Conservation (phyloP, 768 basidiomycete species). For the Amyloporia xantha region DNA sequence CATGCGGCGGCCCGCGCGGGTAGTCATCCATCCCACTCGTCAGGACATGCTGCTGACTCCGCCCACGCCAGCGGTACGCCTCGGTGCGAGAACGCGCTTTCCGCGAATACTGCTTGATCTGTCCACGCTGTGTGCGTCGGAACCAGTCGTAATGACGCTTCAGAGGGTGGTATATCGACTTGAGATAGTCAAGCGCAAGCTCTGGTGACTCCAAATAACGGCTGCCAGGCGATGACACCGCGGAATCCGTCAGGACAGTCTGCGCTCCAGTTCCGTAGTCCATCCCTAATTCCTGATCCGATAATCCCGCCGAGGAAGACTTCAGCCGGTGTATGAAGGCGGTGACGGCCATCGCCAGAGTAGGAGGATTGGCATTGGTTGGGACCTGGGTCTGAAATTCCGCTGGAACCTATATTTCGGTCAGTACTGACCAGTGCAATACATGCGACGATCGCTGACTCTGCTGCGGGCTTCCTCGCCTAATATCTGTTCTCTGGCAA, state of each 20-base stretch:
- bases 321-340: conserved; percentile 78
- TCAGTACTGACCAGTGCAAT: not conserved
- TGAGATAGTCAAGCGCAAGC: conserved; percentile 61
- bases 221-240: conserved; percentile 20
- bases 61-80: conserved; percentile 91
- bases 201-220: conserved; percentile 51
- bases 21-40: conserved; percentile 98
- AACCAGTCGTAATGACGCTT: conserved; percentile 97
- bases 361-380: conserved; percentile 91
- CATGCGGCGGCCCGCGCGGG: conserved; percentile 82
- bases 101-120: conserved; percentile 86
- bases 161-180: conserved; percentile 74
- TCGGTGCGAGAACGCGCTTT: conserved; percentile 82
- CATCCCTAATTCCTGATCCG: conserved; percentile 61
- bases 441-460: conserved; percentile 31
- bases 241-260: conserved; percentile 34
- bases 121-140: conserved; percentile 86
- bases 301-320: conserved; percentile 35
- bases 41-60: conserved; percentile 79
- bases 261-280: conserved; percentile 45
- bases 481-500: conserved; percentile 92
- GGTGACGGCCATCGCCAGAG: conserved; percentile 88
- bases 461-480: conserved; percentile 96
- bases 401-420: conserved; percentile 54
- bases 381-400: conserved; percentile 95